Evolutionary conservation across 2,329 filamentous ascomycete genomes (phyloP).

Genomic region (Colletotrichum coccodes): DNA sequence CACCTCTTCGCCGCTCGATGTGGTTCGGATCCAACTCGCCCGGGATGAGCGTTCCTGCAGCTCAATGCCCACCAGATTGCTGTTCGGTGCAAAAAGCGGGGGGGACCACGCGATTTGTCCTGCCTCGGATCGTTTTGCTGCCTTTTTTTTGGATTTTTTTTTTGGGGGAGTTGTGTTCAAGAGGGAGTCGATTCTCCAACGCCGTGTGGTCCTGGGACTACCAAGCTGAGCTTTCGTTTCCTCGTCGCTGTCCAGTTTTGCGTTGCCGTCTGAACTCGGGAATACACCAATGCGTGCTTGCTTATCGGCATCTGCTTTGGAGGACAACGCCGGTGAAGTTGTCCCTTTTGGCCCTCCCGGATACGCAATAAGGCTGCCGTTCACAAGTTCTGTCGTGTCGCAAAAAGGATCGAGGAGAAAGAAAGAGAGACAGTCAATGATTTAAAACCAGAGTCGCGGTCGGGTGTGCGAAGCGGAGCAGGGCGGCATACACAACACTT

Average conservation of each 20-base stretch:
- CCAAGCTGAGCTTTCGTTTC: neutral
- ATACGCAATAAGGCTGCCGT: neutral
- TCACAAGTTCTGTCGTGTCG: neutral
- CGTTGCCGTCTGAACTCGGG: neutral
- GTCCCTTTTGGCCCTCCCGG: neutral
- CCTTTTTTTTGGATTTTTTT: neutral
- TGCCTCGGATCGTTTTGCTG: neutral
- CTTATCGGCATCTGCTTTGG: neutral
- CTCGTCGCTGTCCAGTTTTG: neutral
- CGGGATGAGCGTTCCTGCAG: slow-evolving; percentile 1
- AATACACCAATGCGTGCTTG: neutral
- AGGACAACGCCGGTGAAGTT: neutral
- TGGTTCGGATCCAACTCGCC: slow-evolving; percentile 2
- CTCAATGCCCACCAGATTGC: neutral
- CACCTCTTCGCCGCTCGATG: neutral
- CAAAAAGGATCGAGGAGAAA: neutral
- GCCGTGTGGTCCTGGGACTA: neutral
- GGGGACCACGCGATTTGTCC: neutral
- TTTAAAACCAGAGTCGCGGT: neutral
- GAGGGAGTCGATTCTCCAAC: neutral
- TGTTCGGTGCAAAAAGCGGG: neutral
- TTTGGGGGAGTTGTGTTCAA: neutral
- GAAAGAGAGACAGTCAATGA: slow-evolving; percentile 2
- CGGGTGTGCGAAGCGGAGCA: neutral
- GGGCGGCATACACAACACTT: neutral